Conservation (phyloP, 2,329 filamentous ascomycete species). For the Fusarium penzigii region DNA sequence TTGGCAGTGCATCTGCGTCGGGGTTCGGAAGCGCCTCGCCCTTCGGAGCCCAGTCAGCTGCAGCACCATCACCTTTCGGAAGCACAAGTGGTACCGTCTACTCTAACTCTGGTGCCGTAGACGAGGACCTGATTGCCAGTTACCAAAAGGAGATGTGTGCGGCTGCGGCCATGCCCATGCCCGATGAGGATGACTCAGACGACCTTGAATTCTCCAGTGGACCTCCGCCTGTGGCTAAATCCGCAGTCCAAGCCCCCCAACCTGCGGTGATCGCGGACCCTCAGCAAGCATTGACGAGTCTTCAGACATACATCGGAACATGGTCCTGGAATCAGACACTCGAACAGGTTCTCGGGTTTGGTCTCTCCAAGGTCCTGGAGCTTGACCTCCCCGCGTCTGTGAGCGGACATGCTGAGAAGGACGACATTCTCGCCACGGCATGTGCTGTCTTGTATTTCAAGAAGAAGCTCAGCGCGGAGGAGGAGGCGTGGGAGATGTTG, state of each 20-base stretch:
- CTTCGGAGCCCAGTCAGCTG: background rate
- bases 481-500: constrained; percentile 65
- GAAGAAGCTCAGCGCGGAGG: constrained; percentile 41
- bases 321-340: constrained; percentile 35
- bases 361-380: background rate
- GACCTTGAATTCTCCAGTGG: no score
- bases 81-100: no score
- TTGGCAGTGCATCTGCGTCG: background rate
- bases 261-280: background rate
- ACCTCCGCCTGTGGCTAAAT: no score
- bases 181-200: no score
- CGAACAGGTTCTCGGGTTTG: constrained; percentile 27
- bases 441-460: constrained; percentile 43
- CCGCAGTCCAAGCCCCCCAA: no score
- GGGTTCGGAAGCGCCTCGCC: background rate
- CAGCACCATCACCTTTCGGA: no score
- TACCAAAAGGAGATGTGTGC: no score
- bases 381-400: constrained; percentile 7
- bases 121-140: no score
- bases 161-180: no score
- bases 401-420: background rate
- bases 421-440: constrained; percentile 29
- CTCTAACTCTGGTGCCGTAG: no score
- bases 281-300: constrained; percentile 36
- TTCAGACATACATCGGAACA: constrained; percentile 47